Evolutionary conservation across 2,329 filamentous ascomycete genomes (phyloP).

Genomic region (Ambrosiella cleistominuta): DNA sequence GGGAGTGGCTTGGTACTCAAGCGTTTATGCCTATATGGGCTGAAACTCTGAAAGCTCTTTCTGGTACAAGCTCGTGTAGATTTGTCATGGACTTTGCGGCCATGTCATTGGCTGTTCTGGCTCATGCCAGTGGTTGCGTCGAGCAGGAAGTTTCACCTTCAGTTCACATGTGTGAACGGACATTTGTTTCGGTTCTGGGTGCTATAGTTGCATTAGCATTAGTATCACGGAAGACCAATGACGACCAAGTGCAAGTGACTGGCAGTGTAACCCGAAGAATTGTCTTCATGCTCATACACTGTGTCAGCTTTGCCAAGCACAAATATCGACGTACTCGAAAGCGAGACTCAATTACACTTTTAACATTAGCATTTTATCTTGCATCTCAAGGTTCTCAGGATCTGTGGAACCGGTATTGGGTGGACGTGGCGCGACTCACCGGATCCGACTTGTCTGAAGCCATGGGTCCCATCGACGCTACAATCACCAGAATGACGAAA

Average conservation of each 20-base stretch:
- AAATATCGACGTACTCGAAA: slow-evolving; percentile 5
- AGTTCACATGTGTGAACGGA: slow-evolving; percentile 6
- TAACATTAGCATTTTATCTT: slow-evolving; percentile 4
- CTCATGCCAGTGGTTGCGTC: not conserved
- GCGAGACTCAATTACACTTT: slow-evolving; percentile 6
- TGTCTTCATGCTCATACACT: slow-evolving; percentile 6
- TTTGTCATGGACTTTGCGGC: slow-evolving; percentile 12
- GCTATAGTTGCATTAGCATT: slow-evolving; percentile 5
- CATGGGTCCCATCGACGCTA: not conserved
- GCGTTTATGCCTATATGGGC: slow-evolving; percentile 12
- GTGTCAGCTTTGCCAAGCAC: not conserved
- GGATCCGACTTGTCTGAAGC: not conserved
- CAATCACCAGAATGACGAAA: slow-evolving; percentile 20
- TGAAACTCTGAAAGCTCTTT: slow-evolving; percentile 6
- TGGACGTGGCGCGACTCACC: not conserved
- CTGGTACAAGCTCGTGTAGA: not conserved
- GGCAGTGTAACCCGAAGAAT: slow-evolving; percentile 7
- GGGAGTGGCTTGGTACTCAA: slow-evolving; percentile 12
- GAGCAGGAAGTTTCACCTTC: not conserved
- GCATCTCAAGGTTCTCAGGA: not conserved
- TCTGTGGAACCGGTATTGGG: not conserved
- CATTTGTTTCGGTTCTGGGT: slow-evolving; percentile 9
- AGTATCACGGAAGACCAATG: not conserved
- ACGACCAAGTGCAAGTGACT: not conserved
- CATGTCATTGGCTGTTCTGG: slow-evolving; percentile 7